Conservation (phyloP, 345 rosid genomes). For the Jatropha curcas region DNA sequence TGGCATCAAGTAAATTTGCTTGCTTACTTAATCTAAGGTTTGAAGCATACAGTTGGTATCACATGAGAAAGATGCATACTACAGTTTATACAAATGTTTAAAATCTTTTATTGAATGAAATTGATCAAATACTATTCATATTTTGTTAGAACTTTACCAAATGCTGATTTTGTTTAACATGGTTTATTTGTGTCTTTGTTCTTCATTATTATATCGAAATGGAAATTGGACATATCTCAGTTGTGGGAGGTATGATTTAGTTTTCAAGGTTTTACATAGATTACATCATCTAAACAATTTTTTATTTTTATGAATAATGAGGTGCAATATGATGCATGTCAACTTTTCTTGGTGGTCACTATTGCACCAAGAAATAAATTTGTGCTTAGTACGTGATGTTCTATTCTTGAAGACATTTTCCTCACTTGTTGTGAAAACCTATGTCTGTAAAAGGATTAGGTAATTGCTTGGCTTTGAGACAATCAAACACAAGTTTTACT, state of each 20-base stretch:
- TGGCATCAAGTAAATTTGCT: neutral
- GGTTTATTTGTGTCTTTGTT: neutral
- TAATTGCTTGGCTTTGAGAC: too few species aligned
- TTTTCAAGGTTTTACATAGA: neutral
- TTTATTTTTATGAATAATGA: neutral
- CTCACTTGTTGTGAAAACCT: too few species aligned
- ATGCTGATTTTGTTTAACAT: neutral
- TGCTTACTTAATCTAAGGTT: neutral
- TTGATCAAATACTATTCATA: neutral
- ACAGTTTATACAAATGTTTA: too few species aligned
- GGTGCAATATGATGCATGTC: neutral
- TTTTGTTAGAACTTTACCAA: neutral
- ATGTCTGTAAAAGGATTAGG: too few species aligned
- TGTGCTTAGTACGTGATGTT: neutral
- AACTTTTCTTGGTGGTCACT: neutral
- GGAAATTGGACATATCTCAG: neutral
- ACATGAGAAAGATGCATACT: too few species aligned
- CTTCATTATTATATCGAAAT: neutral
- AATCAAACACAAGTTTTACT: too few species aligned
- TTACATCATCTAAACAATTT: neutral
- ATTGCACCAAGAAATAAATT: neutral
- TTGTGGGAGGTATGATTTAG: neutral
- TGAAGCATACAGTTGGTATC: neutral
- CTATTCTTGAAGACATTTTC: too few species aligned
- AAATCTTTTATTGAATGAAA: too few species aligned